Base-by-base conservation (phyloP, 116 monocot genomes). In the Dioscorea cayenensis region DNA sequence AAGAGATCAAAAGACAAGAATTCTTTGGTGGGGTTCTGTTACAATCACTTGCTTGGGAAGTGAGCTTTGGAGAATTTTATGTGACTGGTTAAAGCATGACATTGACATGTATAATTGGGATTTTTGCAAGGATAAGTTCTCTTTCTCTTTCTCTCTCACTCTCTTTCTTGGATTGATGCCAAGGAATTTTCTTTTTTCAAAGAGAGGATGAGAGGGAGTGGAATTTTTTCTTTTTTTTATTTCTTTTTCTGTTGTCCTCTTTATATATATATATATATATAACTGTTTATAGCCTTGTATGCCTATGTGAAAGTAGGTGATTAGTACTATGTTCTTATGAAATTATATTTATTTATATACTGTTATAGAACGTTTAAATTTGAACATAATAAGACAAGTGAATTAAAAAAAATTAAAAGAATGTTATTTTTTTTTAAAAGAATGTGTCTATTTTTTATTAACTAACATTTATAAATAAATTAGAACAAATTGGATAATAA, bases 21-120 rank as follows among this genome's bases (percentile, higher is more conserved):
- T 36, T 59, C 14, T 37, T 37, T 69, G 21, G 71, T 71, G 60
- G 59, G 71, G 62, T 62, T 37, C 59, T 25, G 68, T 61, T 59
- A 21, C 55, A 21, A 61, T 60, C 71, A 71, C 71, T 71, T 20
- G 71, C 60, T 71, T 71, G 71, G 71, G 71, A 71, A 35, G 59
- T 71, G 71, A 60, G 71, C 35, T 71, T 27, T 10, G 25, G 50
- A 66, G 66, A 66, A 66, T 62, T 66, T 32, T 66, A 66, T 66
- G 38, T 19, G 38, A 66, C 43, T 43, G 66, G 18, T 38, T 66
- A 66, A 66, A 66, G 38, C 14, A 66, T 38, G 36, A 62, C 25
- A 62, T 23, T 23, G 62, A 62, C 20, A 62, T 11, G 12, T 6
- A 60, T 60, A 62, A 43, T 43, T 43, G 6, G 21, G 12, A n/a